Percentiles rank a stretch among this genome's conserved stretches.
phyloP scores from a whole-genome alignment of 257 asterid genomes.

The Solanum microdontum region DNA sequence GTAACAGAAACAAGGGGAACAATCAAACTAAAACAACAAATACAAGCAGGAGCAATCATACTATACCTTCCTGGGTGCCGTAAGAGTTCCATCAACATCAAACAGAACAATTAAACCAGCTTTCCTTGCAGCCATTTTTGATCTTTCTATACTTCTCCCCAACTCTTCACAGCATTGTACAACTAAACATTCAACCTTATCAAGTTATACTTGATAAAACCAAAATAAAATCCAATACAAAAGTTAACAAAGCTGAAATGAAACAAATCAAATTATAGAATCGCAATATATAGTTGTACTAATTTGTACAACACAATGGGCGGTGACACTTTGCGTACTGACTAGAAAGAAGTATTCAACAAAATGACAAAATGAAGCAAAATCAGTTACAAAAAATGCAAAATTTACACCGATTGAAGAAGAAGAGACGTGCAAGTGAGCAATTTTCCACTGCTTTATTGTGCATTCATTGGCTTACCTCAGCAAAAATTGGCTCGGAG shows the following conservation, averaged over 20 bases:
- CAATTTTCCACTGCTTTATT: neutral
- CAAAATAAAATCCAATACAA: neutral
- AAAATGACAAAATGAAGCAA: neutral
- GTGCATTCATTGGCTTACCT: neutral
- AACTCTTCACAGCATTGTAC: neutral
- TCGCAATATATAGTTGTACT: neutral
- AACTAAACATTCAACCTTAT: neutral
- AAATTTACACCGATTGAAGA: neutral
- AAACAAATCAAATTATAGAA: neutral
- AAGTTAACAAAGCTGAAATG: neutral
- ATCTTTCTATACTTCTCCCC: neutral
- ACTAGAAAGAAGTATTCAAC: no score
- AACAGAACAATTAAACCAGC: conserved; percentile 83
- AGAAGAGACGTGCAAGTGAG: neutral
- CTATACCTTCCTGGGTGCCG: conserved; percentile 82
- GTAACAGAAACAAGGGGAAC: neutral
- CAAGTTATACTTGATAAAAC: neutral
- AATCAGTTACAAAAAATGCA: neutral
- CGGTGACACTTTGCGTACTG: no score
- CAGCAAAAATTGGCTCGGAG: neutral
- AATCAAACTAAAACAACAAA: neutral
- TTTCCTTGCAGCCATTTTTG: conserved; percentile 39
- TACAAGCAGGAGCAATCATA: no score
- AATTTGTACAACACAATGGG: no score
- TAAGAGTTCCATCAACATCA: conserved; percentile 95